Conservation (phyloP, 2,329 filamentous ascomycete genomes). For the Cadophora luteo-olivacea region DNA sequence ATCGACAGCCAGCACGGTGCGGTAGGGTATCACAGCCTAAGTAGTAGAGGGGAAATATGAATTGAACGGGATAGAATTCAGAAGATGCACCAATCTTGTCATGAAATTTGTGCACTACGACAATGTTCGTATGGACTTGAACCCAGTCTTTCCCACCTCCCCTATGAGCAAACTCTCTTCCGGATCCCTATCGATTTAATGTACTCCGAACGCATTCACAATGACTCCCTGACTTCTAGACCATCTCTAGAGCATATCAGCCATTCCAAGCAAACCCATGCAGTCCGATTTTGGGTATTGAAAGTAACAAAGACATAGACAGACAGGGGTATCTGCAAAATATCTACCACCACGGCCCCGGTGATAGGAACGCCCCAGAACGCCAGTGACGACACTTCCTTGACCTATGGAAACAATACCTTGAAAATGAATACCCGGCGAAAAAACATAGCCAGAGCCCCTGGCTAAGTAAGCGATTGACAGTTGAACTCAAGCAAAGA, state of each 20-base stretch:
- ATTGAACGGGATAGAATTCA: neutral
- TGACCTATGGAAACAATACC: neutral
- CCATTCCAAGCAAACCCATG: constrained; percentile 8
- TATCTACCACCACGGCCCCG: constrained; percentile 26
- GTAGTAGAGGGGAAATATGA: neutral
- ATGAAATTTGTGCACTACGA: neutral
- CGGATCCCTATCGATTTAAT: neutral
- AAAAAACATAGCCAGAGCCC: neutral
- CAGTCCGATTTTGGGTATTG: constrained; percentile 28
- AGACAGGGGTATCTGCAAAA: constrained; percentile 31
- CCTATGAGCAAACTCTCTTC: constrained; percentile 18
- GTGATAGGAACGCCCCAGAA: constrained; percentile 31
- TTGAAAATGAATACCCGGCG: neutral
- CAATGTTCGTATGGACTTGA: neutral
- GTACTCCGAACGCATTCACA: constrained; percentile 22
- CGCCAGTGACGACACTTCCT: constrained; percentile 22
- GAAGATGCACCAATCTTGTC: neutral
- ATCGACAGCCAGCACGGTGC: constrained; percentile 11
- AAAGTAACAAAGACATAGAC: constrained; percentile 27
- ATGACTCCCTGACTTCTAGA: neutral
- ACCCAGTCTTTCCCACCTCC: constrained; percentile 1
- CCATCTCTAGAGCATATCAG: neutral
- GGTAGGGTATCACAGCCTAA: neutral
- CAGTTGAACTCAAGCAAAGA: neutral
- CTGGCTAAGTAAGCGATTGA: neutral